Evolutionary conservation across 257 asterid genomes (phyloP).

Genomic region (Marsdenia floribunda): DNA sequence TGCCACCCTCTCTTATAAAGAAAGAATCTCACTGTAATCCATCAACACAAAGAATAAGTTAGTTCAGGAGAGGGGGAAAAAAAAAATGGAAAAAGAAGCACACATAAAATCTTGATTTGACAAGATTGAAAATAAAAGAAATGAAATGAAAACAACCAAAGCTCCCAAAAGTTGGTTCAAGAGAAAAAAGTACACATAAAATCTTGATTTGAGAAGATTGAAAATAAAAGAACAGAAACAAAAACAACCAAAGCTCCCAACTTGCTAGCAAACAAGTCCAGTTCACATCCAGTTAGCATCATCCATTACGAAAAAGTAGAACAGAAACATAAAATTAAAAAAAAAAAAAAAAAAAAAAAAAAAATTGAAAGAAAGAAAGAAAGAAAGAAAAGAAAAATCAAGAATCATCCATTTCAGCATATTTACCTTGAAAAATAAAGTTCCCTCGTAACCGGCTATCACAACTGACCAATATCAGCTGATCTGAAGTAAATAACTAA

Average conservation of each 20-base stretch:
- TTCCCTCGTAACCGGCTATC: not conserved
- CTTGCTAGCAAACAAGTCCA: constrained; percentile 2
- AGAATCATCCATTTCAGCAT: not conserved
- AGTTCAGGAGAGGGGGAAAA: not conserved
- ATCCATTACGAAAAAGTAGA: not conserved
- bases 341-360: too few relatives aligned
- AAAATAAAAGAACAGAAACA: not conserved
- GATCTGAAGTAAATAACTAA: not conserved
- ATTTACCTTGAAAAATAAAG: constrained; percentile 3
- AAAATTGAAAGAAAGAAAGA: too few relatives aligned
- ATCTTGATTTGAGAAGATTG: not conserved
- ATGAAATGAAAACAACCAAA: not conserved
- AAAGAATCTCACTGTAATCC: not conserved
- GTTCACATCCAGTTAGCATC: not conserved
- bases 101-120: not conserved
- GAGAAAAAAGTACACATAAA: not conserved
- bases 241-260: not conserved
- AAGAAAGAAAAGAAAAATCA: constrained; percentile 3
- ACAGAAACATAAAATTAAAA: not conserved
- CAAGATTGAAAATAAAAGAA: not conserved
- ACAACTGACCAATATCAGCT: not conserved
- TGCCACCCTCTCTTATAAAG: not conserved
- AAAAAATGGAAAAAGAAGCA: not conserved
- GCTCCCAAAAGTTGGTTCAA: not conserved
- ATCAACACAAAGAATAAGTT: not conserved